These are phyloP conservation scores for Hippophae gyantsensis DNA, from an alignment of 306 rosid genomes.

Conservation along the genomic window DNA sequence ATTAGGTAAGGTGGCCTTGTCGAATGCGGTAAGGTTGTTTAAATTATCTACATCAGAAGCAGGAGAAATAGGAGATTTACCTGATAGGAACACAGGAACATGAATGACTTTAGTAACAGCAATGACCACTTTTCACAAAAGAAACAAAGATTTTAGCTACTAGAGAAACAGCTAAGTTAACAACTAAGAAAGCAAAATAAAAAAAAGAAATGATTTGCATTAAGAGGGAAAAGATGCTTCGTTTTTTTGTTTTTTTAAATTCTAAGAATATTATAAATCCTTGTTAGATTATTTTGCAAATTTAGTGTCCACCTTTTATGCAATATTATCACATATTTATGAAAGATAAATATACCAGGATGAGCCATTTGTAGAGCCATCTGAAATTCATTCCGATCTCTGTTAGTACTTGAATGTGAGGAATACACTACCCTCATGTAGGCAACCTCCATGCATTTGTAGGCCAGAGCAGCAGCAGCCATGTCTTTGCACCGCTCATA, in stretches of 20 bases:
- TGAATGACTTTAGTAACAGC: slow-evolving; percentile 10
- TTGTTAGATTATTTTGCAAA: too few relatives aligned
- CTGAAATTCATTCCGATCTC: slow-evolving; percentile 75
- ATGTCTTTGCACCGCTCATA: slow-evolving; percentile 82
- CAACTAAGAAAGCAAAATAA: too few relatives aligned
- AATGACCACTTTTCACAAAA: neutral
- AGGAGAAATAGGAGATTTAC: slow-evolving; percentile 98
- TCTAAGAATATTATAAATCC: too few relatives aligned
- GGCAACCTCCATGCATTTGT: slow-evolving; percentile 97
- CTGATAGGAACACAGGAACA: slow-evolving; percentile 35
- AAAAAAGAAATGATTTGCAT: too few relatives aligned
- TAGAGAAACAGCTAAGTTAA: too few relatives aligned
- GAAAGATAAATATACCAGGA: slow-evolving; percentile 44
- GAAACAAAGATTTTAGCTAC: too few relatives aligned
- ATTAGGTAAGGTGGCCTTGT: slow-evolving; percentile 56
- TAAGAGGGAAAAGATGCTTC: too few relatives aligned
- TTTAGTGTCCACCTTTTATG: too few relatives aligned
- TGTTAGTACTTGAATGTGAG: slow-evolving; percentile 58
- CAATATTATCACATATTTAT: too few relatives aligned
- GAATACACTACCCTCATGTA: slow-evolving; percentile 83
- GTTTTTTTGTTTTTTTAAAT: too few relatives aligned
- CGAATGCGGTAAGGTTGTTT: slow-evolving; percentile 57
- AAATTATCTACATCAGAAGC: slow-evolving; percentile 97
- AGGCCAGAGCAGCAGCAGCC: slow-evolving; percentile 95
- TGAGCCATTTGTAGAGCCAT: slow-evolving; percentile 53